Evolutionary conservation across 2,329 filamentous ascomycete species (phyloP), one percentile per base, ranked within the genome.

Genomic region (Xylaria sp.): DNA sequence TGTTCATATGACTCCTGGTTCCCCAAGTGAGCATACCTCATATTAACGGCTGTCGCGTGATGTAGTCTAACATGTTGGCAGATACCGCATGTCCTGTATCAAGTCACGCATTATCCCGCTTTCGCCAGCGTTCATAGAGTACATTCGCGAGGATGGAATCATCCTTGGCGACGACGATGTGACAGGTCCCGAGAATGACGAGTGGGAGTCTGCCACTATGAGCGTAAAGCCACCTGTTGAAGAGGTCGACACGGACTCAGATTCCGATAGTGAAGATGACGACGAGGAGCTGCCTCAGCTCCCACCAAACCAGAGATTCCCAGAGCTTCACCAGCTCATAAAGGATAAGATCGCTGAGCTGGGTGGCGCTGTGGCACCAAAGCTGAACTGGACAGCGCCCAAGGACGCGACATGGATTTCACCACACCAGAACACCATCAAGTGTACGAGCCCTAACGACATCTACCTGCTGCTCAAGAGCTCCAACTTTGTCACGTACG

Each of bases 1-100:
- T 99, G 93, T 75, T 95, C 94, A 39, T 97, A 95, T 72, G 90
- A 96, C 70, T 84, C 82, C 56, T 99, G 94, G 94, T 91, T 96
- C 67, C 85, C 89, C 44, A 87, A 83, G 81, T 91, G 76, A 47
- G 76, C 66, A 7, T 29, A 9, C 18, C 24, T n/a, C n/a, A 16
- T 38, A 11, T 24, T 7, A 7, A 21, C 3, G 11, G 38, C 4
- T 5, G 34, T 41, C 21, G 13, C 8, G 5, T 5, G 18, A 24
- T 29, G 52, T 64, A 45, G 66, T n/a, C 61, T 45, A 21, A 53
- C 38, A 29, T 39, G 1, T 18, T 40, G 39, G 5, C 40, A 90
- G 86, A 72, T 96, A 95, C 70, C 88, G 90, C 55, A 78, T 84
- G 7, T 82, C 90, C 44, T 92, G 91, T 29, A 89, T 96, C 40